Evolutionary conservation across 2,329 filamentous ascomycete species (phyloP).

Genomic region (Seiridium unicorne): DNA sequence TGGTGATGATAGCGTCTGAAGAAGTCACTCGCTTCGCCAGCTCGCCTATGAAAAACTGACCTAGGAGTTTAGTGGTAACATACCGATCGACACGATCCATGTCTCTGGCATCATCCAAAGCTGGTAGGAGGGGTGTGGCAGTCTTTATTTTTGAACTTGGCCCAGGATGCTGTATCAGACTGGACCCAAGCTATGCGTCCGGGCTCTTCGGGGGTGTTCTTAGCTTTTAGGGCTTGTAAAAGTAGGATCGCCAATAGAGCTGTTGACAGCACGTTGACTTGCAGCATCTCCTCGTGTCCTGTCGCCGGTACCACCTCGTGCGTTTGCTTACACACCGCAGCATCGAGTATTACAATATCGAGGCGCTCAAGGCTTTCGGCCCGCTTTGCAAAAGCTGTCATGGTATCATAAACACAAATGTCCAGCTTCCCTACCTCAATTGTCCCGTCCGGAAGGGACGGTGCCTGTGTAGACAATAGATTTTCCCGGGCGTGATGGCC

Average conservation of each 20-base stretch:
- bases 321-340: conserved; percentile 19
- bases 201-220: background rate
- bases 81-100: conserved; percentile 30
- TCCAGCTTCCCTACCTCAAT: conserved; percentile 42
- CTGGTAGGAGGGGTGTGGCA: background rate
- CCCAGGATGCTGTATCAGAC: conserved; percentile 1
- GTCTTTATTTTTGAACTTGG: conserved; percentile 9
- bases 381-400: conserved; percentile 34
- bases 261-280: conserved; percentile 49
- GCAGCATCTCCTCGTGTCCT: conserved; percentile 43
- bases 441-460: too few relatives aligned
- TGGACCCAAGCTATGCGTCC: conserved; percentile 19
- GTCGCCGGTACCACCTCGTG: conserved; percentile 24
- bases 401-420: conserved; percentile 34
- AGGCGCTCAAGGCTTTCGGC: conserved; percentile 30
- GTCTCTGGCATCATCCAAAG: conserved; percentile 32
- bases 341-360: conserved; percentile 38
- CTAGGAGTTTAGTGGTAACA: conserved; percentile 37
- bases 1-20: conserved; percentile 16
- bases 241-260: conserved; percentile 45
- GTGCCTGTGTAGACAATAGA: background rate
- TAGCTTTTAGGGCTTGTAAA: conserved; percentile 30
- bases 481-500: conserved; percentile 15
- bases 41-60: conserved; percentile 84
- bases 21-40: conserved; percentile 26